phyloP scores from a whole-genome alignment of 2,329 filamentous ascomycete species.

The Didymella arachidicola region DNA sequence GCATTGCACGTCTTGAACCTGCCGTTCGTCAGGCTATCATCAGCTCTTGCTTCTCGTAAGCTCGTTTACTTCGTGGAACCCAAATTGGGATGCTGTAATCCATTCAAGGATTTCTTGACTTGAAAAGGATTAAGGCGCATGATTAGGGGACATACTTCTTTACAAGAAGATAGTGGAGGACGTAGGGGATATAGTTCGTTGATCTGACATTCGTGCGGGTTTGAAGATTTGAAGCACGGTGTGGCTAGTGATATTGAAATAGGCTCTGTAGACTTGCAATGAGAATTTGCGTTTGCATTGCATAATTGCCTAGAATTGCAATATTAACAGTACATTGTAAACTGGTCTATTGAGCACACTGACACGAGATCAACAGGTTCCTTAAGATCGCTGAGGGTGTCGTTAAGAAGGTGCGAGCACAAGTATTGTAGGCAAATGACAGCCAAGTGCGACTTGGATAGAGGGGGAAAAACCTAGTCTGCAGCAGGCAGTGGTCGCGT shows the following conservation, averaged over 20 bases:
- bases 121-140: neutral
- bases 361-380: neutral
- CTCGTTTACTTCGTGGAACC: neutral
- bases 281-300: neutral
- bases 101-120: neutral
- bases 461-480: neutral
- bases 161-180: neutral
- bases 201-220: neutral
- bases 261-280: neutral
- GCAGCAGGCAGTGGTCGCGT: neutral
- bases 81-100: neutral
- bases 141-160: neutral
- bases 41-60: conserved; percentile 3
- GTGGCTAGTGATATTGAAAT: neutral
- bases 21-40: conserved; percentile 4
- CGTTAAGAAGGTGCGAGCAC: neutral
- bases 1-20: neutral
- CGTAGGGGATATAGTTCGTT: neutral
- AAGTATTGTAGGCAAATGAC: neutral
- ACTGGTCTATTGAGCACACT: neutral
- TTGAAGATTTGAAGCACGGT: neutral
- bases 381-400: neutral
- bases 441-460: neutral
- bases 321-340: neutral
- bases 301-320: neutral